Evolutionary conservation across 495 filamentous ascomycete species (phyloP).

Genomic region (Sphaerosporella brunnea): DNA sequence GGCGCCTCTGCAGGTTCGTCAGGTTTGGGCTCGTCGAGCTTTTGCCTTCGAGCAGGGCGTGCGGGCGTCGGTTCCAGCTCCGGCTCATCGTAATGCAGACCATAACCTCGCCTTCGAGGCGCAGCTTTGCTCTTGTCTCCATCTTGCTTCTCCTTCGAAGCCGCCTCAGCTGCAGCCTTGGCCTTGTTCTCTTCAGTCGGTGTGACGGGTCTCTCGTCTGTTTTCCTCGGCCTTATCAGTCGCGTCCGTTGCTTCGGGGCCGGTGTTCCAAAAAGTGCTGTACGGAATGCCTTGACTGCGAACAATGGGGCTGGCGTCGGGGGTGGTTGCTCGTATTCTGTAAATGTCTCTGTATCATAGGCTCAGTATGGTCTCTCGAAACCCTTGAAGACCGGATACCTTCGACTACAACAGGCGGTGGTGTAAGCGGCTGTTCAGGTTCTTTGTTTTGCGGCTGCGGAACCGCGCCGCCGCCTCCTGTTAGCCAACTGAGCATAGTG

Average conservation of each 20-base stretch:
- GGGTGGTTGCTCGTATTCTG: conserved; percentile 34
- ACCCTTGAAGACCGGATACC: conserved; percentile 18
- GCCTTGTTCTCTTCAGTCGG: not conserved
- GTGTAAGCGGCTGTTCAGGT: conserved; percentile 6
- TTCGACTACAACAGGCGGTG: not conserved
- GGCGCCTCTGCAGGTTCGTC: conserved; percentile 8
- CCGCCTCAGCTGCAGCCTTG: too few species aligned
- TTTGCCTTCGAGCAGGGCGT: conserved; percentile 1
- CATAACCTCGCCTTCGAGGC: too few species aligned
- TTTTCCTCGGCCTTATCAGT: not conserved
- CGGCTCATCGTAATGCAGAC: too few species aligned
- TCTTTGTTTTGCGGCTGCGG: conserved; percentile 9
- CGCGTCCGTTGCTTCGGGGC: conserved; percentile 27
- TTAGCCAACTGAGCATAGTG: conserved; percentile 30
- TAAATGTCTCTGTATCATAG: too few species aligned
- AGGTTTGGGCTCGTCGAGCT: conserved; percentile 18
- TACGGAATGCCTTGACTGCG: conserved; percentile 80
- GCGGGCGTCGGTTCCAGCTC: not conserved
- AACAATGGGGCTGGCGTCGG: conserved; percentile 91
- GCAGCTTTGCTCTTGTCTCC: too few species aligned
- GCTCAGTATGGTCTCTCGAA: conserved; percentile 20
- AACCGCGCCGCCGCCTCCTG: conserved; percentile 19
- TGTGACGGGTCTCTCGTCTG: not conserved
- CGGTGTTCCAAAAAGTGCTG: conserved; percentile 77
- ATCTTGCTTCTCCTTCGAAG: too few species aligned